Evolutionary conservation across 2,329 filamentous ascomycete genomes (phyloP).

Genomic region (Fusarium pseudocircinatum): DNA sequence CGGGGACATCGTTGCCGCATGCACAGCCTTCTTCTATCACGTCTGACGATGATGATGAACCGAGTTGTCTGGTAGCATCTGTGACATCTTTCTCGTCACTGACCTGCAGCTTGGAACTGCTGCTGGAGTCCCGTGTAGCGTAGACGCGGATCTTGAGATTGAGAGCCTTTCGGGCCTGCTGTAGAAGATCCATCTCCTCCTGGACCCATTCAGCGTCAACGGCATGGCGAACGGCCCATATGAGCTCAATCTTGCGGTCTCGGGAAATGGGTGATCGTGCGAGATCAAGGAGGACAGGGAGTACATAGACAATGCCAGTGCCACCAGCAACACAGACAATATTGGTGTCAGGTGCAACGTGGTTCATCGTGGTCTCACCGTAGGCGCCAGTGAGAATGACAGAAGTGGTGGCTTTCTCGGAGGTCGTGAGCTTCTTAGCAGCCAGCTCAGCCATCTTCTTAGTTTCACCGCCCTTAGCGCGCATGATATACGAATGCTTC

Average conservation of each 20-base stretch:
- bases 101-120: constrained; percentile 29
- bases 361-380: constrained; percentile 60
- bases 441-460: constrained; percentile 61
- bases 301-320: constrained; percentile 53
- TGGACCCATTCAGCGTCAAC: constrained; percentile 67
- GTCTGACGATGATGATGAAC: constrained; percentile 41
- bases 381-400: constrained; percentile 73
- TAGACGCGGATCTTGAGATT: constrained; percentile 65
- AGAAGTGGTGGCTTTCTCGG: constrained; percentile 54
- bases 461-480: constrained; percentile 69
- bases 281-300: constrained; percentile 49
- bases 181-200: constrained; percentile 63
- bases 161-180: constrained; percentile 48
- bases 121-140: constrained; percentile 62
- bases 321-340: constrained; percentile 53
- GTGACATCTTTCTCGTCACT: constrained; percentile 35
- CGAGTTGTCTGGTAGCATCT: constrained; percentile 21
- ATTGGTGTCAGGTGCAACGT: constrained; percentile 53
- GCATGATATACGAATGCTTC: constrained; percentile 65
- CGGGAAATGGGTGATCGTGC: constrained; percentile 54
- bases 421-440: constrained; percentile 47
- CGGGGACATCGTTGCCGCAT: constrained; percentile 44
- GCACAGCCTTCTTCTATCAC: constrained; percentile 37
- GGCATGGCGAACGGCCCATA: constrained; percentile 70
- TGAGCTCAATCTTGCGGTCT: constrained; percentile 64